Evolutionary conservation across 176 grass and related monocot genomes (phyloP).

Genomic region (Saccharum spontaneum): DNA sequence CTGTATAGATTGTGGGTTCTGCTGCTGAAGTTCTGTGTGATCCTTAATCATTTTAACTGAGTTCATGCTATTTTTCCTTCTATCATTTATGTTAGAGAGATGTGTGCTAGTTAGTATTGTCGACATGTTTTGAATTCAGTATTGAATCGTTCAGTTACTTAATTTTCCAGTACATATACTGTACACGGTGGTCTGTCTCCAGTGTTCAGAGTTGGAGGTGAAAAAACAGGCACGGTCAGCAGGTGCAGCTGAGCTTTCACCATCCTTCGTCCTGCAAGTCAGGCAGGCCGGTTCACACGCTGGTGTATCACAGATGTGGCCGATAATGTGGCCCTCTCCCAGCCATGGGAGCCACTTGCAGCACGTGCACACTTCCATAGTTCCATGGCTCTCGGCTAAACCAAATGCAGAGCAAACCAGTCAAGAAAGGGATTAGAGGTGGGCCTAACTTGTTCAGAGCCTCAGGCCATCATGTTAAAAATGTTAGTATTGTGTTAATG

Average conservation of each 20-base stretch:
- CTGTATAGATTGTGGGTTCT: constrained; percentile 2
- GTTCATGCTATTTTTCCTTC: neutral
- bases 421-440: neutral
- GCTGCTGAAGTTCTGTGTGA: neutral
- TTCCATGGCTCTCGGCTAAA: neutral
- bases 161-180: neutral
- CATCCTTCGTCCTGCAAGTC: no score
- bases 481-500: neutral
- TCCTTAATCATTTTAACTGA: neutral
- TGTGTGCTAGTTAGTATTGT: neutral
- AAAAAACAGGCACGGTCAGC: neutral
- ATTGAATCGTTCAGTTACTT: neutral
- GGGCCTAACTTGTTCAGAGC: neutral
- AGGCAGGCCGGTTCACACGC: neutral
- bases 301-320: neutral
- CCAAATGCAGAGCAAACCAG: neutral
- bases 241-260: neutral
- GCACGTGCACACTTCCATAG: no score
- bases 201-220: neutral
- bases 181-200: neutral
- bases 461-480: neutral
- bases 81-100: neutral
- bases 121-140: neutral
- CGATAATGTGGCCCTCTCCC: neutral
- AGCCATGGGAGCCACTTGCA: neutral